Conservation (phyloP, 2,329 filamentous ascomycete genomes). For the Fusarium luffae region DNA sequence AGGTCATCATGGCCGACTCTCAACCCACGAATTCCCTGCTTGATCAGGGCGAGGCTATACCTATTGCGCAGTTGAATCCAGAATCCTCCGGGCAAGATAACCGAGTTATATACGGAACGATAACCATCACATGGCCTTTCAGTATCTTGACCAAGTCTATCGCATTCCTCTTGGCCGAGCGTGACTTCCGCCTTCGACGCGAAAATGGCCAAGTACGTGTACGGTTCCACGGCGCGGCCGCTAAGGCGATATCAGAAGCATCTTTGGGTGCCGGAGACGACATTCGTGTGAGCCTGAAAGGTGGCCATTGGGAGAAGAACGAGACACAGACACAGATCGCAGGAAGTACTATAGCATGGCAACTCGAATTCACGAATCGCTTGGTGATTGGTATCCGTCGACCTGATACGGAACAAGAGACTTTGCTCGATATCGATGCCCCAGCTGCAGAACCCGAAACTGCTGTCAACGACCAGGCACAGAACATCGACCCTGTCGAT, state of each 20-base stretch:
- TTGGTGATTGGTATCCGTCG: conserved; percentile 58
- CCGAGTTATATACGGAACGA: conserved; percentile 71
- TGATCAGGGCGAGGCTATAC: conserved; percentile 52
- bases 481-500: conserved; percentile 7
- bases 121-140: conserved; percentile 93
- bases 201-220: conserved; percentile 83
- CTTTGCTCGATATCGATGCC: conserved; percentile 63
- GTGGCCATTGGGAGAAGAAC: conserved; percentile 72
- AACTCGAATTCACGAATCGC: conserved; percentile 65
- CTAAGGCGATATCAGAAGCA: conserved; percentile 73
- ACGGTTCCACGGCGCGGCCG: conserved; percentile 76
- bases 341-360: conserved; percentile 67
- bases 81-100: conserved; percentile 55
- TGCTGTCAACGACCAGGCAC: conserved; percentile 31
- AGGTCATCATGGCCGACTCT: conserved; percentile 43
- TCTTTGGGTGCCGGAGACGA: conserved; percentile 83
- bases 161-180: conserved; percentile 84
- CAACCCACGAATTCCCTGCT: conserved; percentile 41
- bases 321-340: conserved; percentile 59
- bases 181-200: conserved; percentile 82
- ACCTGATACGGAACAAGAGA: conserved; percentile 59
- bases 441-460: conserved; percentile 33
- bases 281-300: conserved; percentile 74
- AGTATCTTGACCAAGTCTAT: conserved; percentile 79
- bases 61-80: conserved; percentile 67